Evolutionary conservation across 2,329 filamentous ascomycete genomes (phyloP), one percentile per base, ranked within the genome.

Genomic region (Beauveria sp.): DNA sequence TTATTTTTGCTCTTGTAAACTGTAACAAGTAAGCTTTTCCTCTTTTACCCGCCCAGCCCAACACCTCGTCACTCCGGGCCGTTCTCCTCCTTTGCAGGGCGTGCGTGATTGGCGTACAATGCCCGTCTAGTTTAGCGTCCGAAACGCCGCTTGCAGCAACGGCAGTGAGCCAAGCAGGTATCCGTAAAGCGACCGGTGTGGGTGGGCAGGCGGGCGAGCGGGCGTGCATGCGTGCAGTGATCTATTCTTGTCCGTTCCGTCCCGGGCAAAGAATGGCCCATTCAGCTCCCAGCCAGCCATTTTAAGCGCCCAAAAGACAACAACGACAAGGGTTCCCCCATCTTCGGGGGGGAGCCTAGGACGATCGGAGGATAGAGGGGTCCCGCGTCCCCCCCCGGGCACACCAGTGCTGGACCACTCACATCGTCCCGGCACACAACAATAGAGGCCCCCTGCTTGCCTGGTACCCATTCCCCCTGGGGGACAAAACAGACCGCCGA

Each of bases 211-310:
- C 22, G 28, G 28, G 43, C 20, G 53, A 24, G 26, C 10, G 12
- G 10, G 31, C 10, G 10, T 12, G 31, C 31, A 12, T 34, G 31
- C 31, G 4, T 34, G n/a, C 5, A 26, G 26, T 56, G 28, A 54
- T 57, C 54, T 57, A 57, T 57, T 57, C 54, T 57, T 57, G 43
- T 55, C 52, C 20, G 22, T 45, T 40, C 20, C 24, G 14, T 5
- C 3, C 4, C 43, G 9, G 38, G 12, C 20, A 28, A 16, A 16
- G 14, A 49, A 24, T 16, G 20, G 5, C 50, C 42, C 54, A 57
- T 48, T 57, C 54, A 57, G 54, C 54, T 49, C 31, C 31, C 31
- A 34, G 31, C n/a, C 28, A 4, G n/a, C 26, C 8, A 48, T 56
- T 26, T 40, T 57, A 57, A 48, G 54, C 54, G 54, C 54, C 54